Evolutionary conservation across 805 yeast genomes (phyloP).

Genomic region (Isabelozyma gotoi): DNA sequence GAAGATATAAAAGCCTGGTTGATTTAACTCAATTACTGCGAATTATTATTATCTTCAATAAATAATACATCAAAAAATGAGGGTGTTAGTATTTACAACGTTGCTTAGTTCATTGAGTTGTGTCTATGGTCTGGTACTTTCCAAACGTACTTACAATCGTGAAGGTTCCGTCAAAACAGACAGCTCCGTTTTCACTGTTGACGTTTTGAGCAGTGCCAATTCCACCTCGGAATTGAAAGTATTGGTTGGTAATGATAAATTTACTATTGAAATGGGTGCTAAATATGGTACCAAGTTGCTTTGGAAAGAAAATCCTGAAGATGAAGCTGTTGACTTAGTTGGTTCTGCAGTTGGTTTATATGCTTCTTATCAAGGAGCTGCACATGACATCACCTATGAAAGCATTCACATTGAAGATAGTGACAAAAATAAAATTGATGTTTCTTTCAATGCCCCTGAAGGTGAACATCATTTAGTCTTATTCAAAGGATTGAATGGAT

Average conservation of each 20-base stretch:
- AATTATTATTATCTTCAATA: too few species aligned
- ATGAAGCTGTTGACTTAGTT: conserved; percentile 7
- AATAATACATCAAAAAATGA: background rate
- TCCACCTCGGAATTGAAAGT: conserved; percentile 3
- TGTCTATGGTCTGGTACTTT: background rate
- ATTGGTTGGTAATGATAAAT: conserved; percentile 7
- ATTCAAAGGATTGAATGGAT: conserved; percentile 8
- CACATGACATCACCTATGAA: conserved; percentile 4
- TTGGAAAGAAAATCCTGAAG: conserved; percentile 5
- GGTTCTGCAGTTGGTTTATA: conserved; percentile 7
- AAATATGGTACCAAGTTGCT: conserved; percentile 6
- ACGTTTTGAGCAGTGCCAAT: background rate
- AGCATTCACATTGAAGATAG: conserved; percentile 3
- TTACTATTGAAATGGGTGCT: conserved; percentile 7
- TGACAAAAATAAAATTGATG: conserved; percentile 2
- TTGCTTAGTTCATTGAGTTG: background rate
- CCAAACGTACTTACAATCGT: background rate
- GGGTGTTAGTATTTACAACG: background rate
- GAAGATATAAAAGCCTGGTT: too few species aligned
- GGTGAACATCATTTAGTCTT: conserved; percentile 7
- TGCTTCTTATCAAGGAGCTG: conserved; percentile 4
- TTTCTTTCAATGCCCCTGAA: conserved; percentile 6
- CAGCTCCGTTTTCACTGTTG: background rate
- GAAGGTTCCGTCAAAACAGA: background rate
- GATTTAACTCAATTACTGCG: too few species aligned